phyloP scores from a whole-genome alignment of 73 alveolate genomes.

The Blepharisma japonicum region DNA sequence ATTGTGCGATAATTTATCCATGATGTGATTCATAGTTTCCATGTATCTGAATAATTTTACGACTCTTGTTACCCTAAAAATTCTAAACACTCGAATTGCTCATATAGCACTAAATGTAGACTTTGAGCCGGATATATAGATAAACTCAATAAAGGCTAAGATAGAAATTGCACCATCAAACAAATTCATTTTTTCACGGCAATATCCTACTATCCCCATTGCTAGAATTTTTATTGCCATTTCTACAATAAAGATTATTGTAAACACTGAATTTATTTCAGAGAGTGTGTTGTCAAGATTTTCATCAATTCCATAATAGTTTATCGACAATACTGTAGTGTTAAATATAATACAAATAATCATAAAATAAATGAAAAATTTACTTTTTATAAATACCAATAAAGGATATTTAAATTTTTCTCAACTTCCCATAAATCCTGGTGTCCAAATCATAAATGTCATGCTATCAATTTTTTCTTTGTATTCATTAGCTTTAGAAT shows the following conservation, averaged over 20 bases:
- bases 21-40: constrained; percentile 83
- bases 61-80: constrained; percentile 92
- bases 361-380: neutral
- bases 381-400: neutral
- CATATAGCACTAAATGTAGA: constrained; percentile 60
- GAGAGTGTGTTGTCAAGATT: neutral
- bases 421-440: neutral
- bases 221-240: constrained; percentile 66
- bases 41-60: constrained; percentile 85
- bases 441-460: neutral
- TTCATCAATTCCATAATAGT: constrained; percentile 31
- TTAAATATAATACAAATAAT: constrained; percentile 38
- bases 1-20: constrained; percentile 61
- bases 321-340: constrained; percentile 73
- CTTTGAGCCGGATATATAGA: constrained; percentile 36
- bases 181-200: constrained; percentile 61
- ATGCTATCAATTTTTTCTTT: neutral
- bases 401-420: neutral
- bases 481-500: neutral
- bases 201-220: constrained; percentile 58
- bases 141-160: constrained; percentile 84
- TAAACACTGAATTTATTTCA: neutral
- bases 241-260: constrained; percentile 50
- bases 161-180: constrained; percentile 84
- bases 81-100: constrained; percentile 88